These are phyloP conservation scores for Sporisorium graminicola DNA, from an alignment of 1,284 basidiomycete species.

Conservation along the genomic window DNA sequence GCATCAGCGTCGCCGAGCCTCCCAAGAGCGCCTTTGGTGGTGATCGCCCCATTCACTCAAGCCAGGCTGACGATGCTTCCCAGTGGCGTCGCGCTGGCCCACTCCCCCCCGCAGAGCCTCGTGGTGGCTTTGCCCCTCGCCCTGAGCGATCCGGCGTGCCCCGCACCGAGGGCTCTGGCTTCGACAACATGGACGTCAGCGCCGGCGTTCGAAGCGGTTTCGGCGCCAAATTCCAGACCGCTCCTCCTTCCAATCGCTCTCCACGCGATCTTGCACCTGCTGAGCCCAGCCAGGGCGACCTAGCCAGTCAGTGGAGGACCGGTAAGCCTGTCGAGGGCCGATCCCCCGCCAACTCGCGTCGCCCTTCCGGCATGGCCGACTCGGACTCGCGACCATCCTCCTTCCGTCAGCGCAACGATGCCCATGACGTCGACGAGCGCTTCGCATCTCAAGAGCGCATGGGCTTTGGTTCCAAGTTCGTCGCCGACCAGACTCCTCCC, in stretches of 20 bases:
- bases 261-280: conserved; percentile 42
- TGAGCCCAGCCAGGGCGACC: conserved; percentile 63
- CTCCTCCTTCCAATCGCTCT: conserved; percentile 46
- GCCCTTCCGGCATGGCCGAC: conserved; percentile 37
- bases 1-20: conserved; percentile 96
- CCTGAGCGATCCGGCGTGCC: conserved; percentile 48
- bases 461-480: conserved; percentile 65
- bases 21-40: conserved; percentile 68
- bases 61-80: conserved; percentile 72
- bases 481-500: conserved; percentile 56
- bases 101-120: conserved; percentile 71
- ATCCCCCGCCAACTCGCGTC: conserved; percentile 45
- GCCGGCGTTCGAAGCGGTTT: conserved; percentile 66
- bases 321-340: conserved; percentile 62
- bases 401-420: conserved; percentile 49
- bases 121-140: conserved; percentile 49
- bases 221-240: conserved; percentile 58
- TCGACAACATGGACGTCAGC: conserved; percentile 66
- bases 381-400: conserved; percentile 35
- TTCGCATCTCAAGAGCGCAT: conserved; percentile 63
- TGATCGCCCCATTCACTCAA: conserved; percentile 53
- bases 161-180: conserved; percentile 48
- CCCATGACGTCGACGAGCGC: conserved; percentile 59
- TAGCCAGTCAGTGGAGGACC: conserved; percentile 66
- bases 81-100: conserved; percentile 91